Conservation (phyloP, 495 filamentous ascomycete genomes). For the Penicillium desertorum region DNA sequence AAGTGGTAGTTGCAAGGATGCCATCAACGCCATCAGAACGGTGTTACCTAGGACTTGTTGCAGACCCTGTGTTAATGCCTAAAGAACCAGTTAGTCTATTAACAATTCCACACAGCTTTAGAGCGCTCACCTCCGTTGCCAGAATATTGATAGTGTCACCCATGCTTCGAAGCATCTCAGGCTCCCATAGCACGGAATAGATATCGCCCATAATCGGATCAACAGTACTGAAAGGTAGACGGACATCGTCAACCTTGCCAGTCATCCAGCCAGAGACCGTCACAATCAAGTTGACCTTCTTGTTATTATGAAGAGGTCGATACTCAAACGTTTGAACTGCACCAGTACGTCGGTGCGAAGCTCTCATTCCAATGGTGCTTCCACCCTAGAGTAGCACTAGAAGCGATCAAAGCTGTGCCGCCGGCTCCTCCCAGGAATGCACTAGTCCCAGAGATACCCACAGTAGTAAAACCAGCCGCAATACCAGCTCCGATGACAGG, state of each 20-base stretch:
- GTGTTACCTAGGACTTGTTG: slow-evolving; percentile 95
- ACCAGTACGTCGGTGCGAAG: slow-evolving; percentile 82
- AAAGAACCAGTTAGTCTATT: slow-evolving; percentile 16
- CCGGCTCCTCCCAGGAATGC: slow-evolving; percentile 89
- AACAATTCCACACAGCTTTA: neutral
- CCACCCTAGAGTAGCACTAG: slow-evolving; percentile 83
- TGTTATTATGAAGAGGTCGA: slow-evolving; percentile 94
- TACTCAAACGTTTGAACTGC: slow-evolving; percentile 97
- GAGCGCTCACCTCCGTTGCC: slow-evolving; percentile 80
- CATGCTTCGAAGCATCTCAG: slow-evolving; percentile 96
- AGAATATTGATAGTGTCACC: slow-evolving; percentile 98
- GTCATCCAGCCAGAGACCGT: slow-evolving; percentile 99
- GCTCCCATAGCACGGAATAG: slow-evolving; percentile 97
- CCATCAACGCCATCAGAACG: slow-evolving; percentile 84
- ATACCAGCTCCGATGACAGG: slow-evolving; percentile 94
- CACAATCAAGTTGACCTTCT: slow-evolving; percentile 92
- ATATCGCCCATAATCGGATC: slow-evolving; percentile 98
- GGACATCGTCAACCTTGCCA: slow-evolving; percentile 93
- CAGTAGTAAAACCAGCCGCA: slow-evolving; percentile 91
- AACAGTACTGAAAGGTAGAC: slow-evolving; percentile 90
- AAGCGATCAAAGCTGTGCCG: slow-evolving; percentile 91
- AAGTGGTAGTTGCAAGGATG: slow-evolving; percentile 87
- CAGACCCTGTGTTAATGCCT: slow-evolving; percentile 92
- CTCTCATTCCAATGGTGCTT: slow-evolving; percentile 77
- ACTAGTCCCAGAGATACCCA: slow-evolving; percentile 86